Percentiles rank a stretch among this genome's conserved stretches.
phyloP scores from a whole-genome alignment of 805 yeast genomes.

The Zygoascus bituminiphila region DNA sequence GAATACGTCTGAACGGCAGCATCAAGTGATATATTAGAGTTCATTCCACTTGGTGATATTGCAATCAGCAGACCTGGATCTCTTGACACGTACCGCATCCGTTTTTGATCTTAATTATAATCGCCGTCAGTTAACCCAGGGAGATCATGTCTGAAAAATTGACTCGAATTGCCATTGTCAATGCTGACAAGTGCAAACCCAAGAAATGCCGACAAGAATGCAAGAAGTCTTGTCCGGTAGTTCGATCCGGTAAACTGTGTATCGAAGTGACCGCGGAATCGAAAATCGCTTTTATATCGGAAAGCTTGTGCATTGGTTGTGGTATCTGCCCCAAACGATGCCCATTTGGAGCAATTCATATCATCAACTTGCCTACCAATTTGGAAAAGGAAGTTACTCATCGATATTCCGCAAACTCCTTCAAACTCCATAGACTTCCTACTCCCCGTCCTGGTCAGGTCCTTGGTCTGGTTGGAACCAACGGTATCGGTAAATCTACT shows the following conservation, averaged over 20 bases:
- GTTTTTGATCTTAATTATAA: no score
- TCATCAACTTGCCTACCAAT: slow-evolving; percentile 93
- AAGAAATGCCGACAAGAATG: slow-evolving; percentile 98
- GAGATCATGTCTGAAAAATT: slow-evolving; percentile 14
- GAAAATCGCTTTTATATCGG: slow-evolving; percentile 92
- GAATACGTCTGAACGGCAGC: no score
- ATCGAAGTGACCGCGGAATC: slow-evolving; percentile 88
- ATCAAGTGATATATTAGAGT: no score
- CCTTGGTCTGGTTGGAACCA: slow-evolving; percentile 93
- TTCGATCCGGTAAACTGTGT: slow-evolving; percentile 94
- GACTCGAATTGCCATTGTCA: slow-evolving; percentile 85
- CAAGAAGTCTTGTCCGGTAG: slow-evolving; percentile 94
- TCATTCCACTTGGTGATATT: no score
- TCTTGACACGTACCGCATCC: no score
- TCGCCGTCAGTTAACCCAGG: no score
- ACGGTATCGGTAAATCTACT: slow-evolving; percentile 98
- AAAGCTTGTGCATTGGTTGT: slow-evolving; percentile 92
- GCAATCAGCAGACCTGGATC: no score
- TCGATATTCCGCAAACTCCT: slow-evolving; percentile 95
- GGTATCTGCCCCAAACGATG: slow-evolving; percentile 99
- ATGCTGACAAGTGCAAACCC: slow-evolving; percentile 92
- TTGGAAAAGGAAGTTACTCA: slow-evolving; percentile 89
- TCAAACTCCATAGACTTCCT: slow-evolving; percentile 93
- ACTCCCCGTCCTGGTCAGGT: slow-evolving; percentile 99
- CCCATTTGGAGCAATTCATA: slow-evolving; percentile 94